A percentile compares a stretch with the other conserved stretches of the same genome.
phyloP scores from a whole-genome alignment of 495 filamentous ascomycete species.

The Cetradonia linearis region DNA sequence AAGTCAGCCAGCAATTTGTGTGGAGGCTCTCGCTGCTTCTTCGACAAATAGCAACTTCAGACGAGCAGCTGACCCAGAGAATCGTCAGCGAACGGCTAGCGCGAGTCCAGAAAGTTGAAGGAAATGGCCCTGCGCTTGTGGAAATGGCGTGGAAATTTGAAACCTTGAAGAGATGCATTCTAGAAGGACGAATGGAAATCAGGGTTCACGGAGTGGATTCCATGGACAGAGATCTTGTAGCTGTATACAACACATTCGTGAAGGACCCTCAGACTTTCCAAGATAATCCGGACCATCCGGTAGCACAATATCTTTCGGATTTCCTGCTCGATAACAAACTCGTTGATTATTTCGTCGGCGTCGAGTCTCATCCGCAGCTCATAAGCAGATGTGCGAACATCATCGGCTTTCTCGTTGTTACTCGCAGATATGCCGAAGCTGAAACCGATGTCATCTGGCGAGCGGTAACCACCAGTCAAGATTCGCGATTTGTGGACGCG shows the following conservation, averaged over 20 bases:
- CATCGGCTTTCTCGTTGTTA: constrained; percentile 79
- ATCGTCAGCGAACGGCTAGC: constrained; percentile 56
- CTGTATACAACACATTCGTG: constrained; percentile 46
- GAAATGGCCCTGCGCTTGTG: constrained; percentile 40
- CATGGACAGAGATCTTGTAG: constrained; percentile 64
- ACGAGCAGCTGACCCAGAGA: constrained; percentile 35
- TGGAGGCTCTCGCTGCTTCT: constrained; percentile 35
- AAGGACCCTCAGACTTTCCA: constrained; percentile 31
- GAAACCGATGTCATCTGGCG: constrained; percentile 81
- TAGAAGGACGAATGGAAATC: constrained; percentile 81
- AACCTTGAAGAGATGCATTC: constrained; percentile 58
- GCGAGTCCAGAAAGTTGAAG: constrained; percentile 55
- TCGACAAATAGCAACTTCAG: constrained; percentile 25
- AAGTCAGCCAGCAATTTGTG: constrained; percentile 27
- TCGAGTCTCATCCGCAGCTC: constrained; percentile 85
- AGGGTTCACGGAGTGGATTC: constrained; percentile 59
- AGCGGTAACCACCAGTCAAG: constrained; percentile 68
- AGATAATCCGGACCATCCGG: constrained; percentile 42
- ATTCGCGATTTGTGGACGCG: constrained; percentile 73
- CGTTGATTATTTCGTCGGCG: constrained; percentile 77
- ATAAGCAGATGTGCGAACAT: constrained; percentile 74
- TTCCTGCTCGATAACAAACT: constrained; percentile 56
- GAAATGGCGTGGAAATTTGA: constrained; percentile 59
- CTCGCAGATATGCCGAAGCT: constrained; percentile 54
- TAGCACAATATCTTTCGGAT: constrained; percentile 53